phyloP scores from a whole-genome alignment of 2,329 filamentous ascomycete species.

The Microcyclosporella mali region DNA sequence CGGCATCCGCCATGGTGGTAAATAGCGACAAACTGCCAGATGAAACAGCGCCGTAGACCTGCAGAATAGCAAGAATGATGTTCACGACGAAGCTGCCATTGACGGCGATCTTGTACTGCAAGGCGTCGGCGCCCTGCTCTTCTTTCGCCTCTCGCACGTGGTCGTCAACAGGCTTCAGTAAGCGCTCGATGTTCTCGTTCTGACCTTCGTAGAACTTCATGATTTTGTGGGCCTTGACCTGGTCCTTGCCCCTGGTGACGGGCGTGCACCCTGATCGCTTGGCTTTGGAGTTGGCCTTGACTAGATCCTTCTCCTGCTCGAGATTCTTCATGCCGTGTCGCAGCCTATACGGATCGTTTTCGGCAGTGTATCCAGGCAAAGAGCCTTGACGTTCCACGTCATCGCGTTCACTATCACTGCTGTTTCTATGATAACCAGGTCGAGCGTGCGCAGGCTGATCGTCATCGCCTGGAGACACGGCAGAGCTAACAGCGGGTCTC shows the following conservation, averaged over 20 bases:
- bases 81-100: conserved; percentile 71
- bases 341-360: conserved; percentile 77
- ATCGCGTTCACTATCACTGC: conserved; percentile 23
- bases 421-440: conserved; percentile 30
- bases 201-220: conserved; percentile 82
- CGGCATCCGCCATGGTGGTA: conserved; percentile 91
- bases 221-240: conserved; percentile 51
- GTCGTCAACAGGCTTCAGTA: conserved; percentile 89
- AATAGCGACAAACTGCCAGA: conserved; percentile 92
- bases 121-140: conserved; percentile 71
- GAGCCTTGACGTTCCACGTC: conserved; percentile 42
- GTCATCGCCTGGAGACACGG: conserved; percentile 36
- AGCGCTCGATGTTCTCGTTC: conserved; percentile 86
- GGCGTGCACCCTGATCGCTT: conserved; percentile 53
- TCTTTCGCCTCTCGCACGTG: conserved; percentile 77
- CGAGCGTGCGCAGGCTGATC: conserved; percentile 27
- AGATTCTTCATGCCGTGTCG: conserved; percentile 70
- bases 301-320: conserved; percentile 64
- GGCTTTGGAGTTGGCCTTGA: conserved; percentile 72
- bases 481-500: conserved; percentile 21
- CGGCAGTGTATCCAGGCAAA: conserved; percentile 53
- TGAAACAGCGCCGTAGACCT: conserved; percentile 80
- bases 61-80: conserved; percentile 67
- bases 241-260: conserved; percentile 38
- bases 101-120: conserved; percentile 66